A percentile compares a stretch with the other conserved stretches of the same genome.
These are phyloP conservation scores for Cyathus pygmaeus DNA, from an alignment of 1,284 basidiomycete genomes.

Conservation along the genomic window DNA sequence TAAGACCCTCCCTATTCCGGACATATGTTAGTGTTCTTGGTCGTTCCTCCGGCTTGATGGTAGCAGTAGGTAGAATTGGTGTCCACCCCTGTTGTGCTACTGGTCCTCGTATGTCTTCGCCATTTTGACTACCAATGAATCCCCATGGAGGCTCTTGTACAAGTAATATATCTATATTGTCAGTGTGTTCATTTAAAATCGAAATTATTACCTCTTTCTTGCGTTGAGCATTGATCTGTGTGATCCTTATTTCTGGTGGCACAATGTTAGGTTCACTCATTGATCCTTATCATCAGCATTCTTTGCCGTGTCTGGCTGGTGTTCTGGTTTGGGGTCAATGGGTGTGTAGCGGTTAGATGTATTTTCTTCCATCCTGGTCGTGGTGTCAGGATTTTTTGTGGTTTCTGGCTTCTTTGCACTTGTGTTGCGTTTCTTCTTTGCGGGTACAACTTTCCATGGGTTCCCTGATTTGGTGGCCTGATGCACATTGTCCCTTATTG, in stretches of 20 bases:
- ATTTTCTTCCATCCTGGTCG: not conserved
- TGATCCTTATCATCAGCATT: not conserved
- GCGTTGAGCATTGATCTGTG: conserved; percentile 5
- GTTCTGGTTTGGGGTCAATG: not conserved
- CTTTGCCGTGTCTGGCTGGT: not conserved
- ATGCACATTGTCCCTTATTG: conserved; percentile 7
- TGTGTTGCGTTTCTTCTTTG: not conserved
- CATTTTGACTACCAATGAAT: conserved; percentile 21
- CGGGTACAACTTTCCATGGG: conserved; percentile 6
- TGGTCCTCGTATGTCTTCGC: conserved; percentile 17
- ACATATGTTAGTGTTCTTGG: conserved; percentile 28
- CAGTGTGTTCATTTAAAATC: conserved; percentile 4
- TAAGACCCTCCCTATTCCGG: conserved; percentile 20
- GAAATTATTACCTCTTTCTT: not conserved
- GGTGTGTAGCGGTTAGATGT: not conserved
- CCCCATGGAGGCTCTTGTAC: conserved; percentile 38
- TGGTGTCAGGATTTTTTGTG: not conserved
- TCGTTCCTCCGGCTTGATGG: not conserved
- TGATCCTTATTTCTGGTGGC: not conserved
- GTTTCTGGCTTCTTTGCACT: not conserved
- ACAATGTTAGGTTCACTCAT: not conserved
- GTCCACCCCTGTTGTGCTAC: conserved; percentile 20
- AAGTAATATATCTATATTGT: conserved; percentile 31
- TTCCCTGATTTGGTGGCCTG: conserved; percentile 6
- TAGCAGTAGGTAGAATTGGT: conserved; percentile 24